phyloP scores from a whole-genome alignment of 768 basidiomycete species.

The Harrya chromipes region DNA sequence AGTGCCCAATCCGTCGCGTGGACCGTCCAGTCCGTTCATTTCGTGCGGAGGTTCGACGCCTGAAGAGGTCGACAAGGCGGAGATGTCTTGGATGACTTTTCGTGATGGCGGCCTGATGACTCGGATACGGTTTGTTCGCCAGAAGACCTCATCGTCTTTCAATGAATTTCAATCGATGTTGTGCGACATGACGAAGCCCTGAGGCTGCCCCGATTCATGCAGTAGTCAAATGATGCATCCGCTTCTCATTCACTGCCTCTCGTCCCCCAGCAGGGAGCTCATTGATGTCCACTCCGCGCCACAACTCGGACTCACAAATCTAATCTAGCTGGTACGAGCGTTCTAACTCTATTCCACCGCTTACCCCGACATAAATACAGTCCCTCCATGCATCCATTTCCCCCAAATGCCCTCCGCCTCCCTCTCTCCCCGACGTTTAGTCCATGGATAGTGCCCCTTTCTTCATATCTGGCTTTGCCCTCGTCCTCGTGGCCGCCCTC shows the following conservation, averaged over 20 bases:
- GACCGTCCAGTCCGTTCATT: slow-evolving; percentile 27
- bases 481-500: slow-evolving; percentile 12
- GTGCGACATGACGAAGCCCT: background rate
- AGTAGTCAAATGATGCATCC: background rate
- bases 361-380: slow-evolving; percentile 32
- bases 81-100: slow-evolving; percentile 24
- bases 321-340: slow-evolving; percentile 26
- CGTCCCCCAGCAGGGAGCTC: background rate
- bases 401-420: slow-evolving; percentile 29
- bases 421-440: slow-evolving; percentile 20
- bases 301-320: slow-evolving; percentile 23
- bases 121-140: slow-evolving; percentile 3
- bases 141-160: slow-evolving; percentile 20
- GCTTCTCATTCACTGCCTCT: slow-evolving; percentile 3
- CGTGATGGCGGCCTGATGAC: background rate
- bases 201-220: too few relatives aligned
- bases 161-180: slow-evolving; percentile 12
- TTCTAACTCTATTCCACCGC: slow-evolving; percentile 30
- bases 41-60: slow-evolving; percentile 31
- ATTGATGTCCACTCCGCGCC: slow-evolving; percentile 19
- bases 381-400: slow-evolving; percentile 15
- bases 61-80: slow-evolving; percentile 24
- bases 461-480: slow-evolving; percentile 18
- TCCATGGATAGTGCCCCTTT: slow-evolving; percentile 25
- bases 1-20: slow-evolving; percentile 15